A percentile compares a stretch with the other conserved stretches of the same genome.
Evolutionary conservation across 441 rosid species (phyloP).

Genomic region (Jatropha podagrica): DNA sequence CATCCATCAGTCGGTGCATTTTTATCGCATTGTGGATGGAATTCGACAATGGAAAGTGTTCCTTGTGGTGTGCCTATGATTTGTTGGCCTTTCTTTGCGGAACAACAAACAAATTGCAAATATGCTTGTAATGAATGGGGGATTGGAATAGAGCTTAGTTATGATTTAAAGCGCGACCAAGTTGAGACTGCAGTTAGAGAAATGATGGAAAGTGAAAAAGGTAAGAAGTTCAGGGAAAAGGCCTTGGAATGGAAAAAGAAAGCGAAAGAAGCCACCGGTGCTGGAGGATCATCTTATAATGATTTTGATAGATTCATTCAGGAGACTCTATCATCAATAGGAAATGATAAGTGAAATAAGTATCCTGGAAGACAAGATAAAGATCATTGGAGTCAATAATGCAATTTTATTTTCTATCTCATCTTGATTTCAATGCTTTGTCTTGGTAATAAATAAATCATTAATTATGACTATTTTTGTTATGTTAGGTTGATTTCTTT

Average conservation of each 20-base stretch:
- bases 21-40: slow-evolving; percentile 11
- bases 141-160: slow-evolving; percentile 28
- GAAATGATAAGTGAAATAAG: too few species aligned
- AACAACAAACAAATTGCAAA: neutral
- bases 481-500: too few species aligned
- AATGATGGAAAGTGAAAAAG: slow-evolving; percentile 29
- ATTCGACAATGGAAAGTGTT: neutral
- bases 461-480: too few species aligned
- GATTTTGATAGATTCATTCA: slow-evolving; percentile 18
- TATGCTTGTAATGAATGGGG: slow-evolving; percentile 21
- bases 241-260: slow-evolving; percentile 29
- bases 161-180: slow-evolving; percentile 25
- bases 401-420: too few species aligned
- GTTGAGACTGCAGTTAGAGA: slow-evolving; percentile 29
- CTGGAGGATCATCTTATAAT: slow-evolving; percentile 24
- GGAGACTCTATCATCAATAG: neutral
- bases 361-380: too few species aligned
- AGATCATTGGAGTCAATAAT: too few species aligned
- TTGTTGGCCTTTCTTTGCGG: neutral
- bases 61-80: neutral
- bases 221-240: slow-evolving; percentile 17
- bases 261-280: slow-evolving; percentile 23
- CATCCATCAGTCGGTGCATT: slow-evolving; percentile 27
- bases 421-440: too few species aligned
- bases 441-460: too few species aligned